A percentile compares a stretch with the other conserved stretches of the same genome.
Evolutionary conservation across 1,139 yeast genomes (phyloP).

Genomic region (Magnusiomyces paraingens): DNA sequence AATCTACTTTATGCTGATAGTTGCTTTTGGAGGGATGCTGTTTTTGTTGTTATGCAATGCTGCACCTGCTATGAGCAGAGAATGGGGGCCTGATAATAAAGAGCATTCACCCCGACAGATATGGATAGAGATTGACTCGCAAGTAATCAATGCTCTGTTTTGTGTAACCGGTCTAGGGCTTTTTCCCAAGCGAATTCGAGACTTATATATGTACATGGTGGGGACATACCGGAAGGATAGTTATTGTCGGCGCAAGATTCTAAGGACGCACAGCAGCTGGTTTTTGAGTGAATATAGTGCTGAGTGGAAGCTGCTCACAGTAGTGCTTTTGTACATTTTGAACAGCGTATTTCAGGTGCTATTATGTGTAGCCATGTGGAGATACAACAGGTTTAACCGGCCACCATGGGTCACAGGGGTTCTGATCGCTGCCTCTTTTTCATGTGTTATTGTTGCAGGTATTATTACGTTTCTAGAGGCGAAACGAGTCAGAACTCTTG

Average conservation of each 20-base stretch:
- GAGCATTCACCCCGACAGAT: conserved; percentile 20
- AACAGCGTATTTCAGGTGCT: conserved; percentile 21
- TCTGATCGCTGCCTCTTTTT: conserved; percentile 20
- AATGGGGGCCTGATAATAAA: conserved; percentile 20
- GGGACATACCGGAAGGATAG: conserved; percentile 12
- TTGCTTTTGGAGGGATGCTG: conserved; percentile 26
- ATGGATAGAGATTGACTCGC: conserved; percentile 25
- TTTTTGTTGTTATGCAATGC: conserved; percentile 22
- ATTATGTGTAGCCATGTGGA: conserved; percentile 21
- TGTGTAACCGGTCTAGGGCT: conserved; percentile 23
- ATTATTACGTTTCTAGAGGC: conserved; percentile 15
- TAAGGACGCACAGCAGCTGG: conserved; percentile 18
- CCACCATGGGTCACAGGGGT: conserved; percentile 23
- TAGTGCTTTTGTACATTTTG: conserved; percentile 18
- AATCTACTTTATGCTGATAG: conserved; percentile 19
- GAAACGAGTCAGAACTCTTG: conserved; percentile 9
- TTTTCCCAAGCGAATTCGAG: conserved; percentile 20
- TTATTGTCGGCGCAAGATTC: conserved; percentile 7
- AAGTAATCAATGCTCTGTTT: conserved; percentile 21
- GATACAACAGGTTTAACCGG: conserved; percentile 20
- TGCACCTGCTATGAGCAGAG: conserved; percentile 22
- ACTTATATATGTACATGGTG: conserved; percentile 17
- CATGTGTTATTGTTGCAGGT: conserved; percentile 16
- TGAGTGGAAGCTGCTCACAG: conserved; percentile 18
- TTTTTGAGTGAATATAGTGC: conserved; percentile 17